phyloP scores from a whole-genome alignment of 1,139 yeast species.

The Saccharomyces hybrid region DNA sequence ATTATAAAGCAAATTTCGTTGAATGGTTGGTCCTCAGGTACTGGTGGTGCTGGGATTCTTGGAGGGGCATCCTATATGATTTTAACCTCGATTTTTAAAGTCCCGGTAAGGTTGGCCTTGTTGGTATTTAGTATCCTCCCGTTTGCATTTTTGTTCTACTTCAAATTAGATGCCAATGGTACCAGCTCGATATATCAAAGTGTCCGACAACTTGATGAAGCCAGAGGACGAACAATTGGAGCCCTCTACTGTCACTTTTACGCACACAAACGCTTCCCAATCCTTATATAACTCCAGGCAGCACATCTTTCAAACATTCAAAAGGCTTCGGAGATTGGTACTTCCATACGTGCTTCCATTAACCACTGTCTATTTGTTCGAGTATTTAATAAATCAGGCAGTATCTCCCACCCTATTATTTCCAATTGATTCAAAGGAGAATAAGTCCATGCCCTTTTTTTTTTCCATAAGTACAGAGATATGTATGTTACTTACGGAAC shows the following conservation, averaged over 20 bases:
- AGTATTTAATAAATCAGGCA: conserved; percentile 86
- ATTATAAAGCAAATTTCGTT: conserved; percentile 50
- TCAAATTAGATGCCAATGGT: conserved; percentile 16
- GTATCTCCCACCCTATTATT: conserved; percentile 79
- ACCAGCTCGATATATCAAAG: neutral
- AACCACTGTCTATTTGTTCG: conserved; percentile 73
- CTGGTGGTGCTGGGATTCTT: conserved; percentile 87
- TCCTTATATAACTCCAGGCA: neutral
- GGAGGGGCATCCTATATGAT: conserved; percentile 61
- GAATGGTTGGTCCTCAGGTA: conserved; percentile 87
- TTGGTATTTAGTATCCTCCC: conserved; percentile 44
- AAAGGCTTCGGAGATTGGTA: conserved; percentile 30
- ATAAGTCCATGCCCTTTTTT: conserved; percentile 10
- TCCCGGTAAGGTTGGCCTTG: conserved; percentile 41
- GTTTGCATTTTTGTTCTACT: conserved; percentile 40
- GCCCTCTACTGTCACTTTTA: neutral
- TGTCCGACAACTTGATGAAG: neutral
- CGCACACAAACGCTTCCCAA: neutral
- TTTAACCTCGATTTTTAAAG: conserved; percentile 46
- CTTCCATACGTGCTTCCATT: conserved; percentile 77
- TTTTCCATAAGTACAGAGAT: conserved; percentile 67
- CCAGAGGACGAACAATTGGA: neutral
- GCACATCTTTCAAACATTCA: neutral
- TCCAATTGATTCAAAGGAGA: conserved; percentile 42
- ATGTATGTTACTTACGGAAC: conserved; percentile 92